Percentiles rank a stretch among this genome's conserved stretches.
phyloP scores from a whole-genome alignment of 805 yeast species.

The Metschnikowia santaceciliae region DNA sequence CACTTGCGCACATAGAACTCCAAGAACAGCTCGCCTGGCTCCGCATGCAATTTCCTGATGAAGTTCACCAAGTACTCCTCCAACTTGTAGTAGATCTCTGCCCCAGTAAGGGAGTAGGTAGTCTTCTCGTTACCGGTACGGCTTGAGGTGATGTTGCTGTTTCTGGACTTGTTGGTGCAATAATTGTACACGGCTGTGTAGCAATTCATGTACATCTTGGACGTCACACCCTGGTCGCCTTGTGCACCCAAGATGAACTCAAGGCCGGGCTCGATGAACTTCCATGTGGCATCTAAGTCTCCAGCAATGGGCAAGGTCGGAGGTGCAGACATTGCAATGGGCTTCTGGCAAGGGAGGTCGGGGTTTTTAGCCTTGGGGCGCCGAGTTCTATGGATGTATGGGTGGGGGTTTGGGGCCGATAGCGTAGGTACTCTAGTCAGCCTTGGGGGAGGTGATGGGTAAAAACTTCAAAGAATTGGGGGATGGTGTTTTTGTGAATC shows the following conservation, averaged over 20 bases:
- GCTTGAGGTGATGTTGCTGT: slow-evolving; percentile 18
- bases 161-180: slow-evolving; percentile 76
- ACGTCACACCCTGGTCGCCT: slow-evolving; percentile 61
- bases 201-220: slow-evolving; percentile 78
- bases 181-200: slow-evolving; percentile 91
- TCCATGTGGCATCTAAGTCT: slow-evolving; percentile 70
- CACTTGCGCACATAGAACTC: slow-evolving; percentile 55
- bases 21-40: slow-evolving; percentile 28
- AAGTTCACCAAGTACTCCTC: slow-evolving; percentile 63
- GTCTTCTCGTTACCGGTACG: slow-evolving; percentile 19
- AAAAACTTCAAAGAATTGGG: neutral
- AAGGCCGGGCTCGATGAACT: slow-evolving; percentile 71
- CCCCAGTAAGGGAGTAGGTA: slow-evolving; percentile 67
- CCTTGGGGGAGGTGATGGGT: neutral
- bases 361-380: neutral
- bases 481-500: neutral
- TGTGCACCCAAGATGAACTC: slow-evolving; percentile 65
- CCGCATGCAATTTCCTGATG: slow-evolving; percentile 46
- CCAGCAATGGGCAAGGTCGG: slow-evolving; percentile 49
- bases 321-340: slow-evolving; percentile 11
- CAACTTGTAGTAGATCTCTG: slow-evolving; percentile 76
- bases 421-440: neutral
- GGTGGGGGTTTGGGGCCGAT: neutral
- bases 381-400: neutral
- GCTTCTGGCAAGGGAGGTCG: neutral